Base-by-base conservation (phyloP, 768 basidiomycete species). In the Hortiboletus flavorubellus region DNA sequence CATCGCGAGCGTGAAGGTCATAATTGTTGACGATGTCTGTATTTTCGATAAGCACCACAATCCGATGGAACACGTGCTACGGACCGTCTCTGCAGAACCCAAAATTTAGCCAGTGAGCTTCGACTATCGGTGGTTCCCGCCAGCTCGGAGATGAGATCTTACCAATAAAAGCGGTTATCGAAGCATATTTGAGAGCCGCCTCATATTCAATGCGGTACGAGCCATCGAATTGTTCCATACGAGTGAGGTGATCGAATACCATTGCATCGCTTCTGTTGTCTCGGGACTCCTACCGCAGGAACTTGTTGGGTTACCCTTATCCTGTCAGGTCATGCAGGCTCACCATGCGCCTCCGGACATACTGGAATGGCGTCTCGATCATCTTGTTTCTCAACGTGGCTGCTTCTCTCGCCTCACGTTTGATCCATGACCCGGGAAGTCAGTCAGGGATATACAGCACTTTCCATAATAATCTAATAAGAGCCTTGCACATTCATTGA, bases 401-500 rank as follows among this genome's bases (percentile, higher is more conserved):
- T 1, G 54, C 61, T 1, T 23, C 30, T 26, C 7, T 51, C 15
- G 74, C 76, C 18, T 68, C 62, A 34, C 63, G 64, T 60, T 74
- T 73, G 58, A 76, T 68, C 8, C 54, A 2, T 0, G 49, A 54
- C 3, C 75, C 73, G 8, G 78, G 76, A 46, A 75, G 57, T 75
- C 76, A 78, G n/a, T 63, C 31, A 15, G 40, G 49, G 2, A 43
- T 29, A 12, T n/a, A 18, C 18, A 49, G 2, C 18, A 49, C 70
- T 50, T 12, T 9, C 2, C 18, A 33, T 15, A 10, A n/a, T 11
- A 2, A 44, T 3, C 7, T n/a, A 18, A 41, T 11, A 38, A 11
- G 2, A n/a, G 14, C 15, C 9, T 30, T 14, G 16, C 3, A 31
- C 37, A n/a, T 30, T n/a, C 16, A 29, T 14, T n/a, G 16, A 23